Conservation (phyloP, 257 asterid genomes). For the Solanum etuberosum region DNA sequence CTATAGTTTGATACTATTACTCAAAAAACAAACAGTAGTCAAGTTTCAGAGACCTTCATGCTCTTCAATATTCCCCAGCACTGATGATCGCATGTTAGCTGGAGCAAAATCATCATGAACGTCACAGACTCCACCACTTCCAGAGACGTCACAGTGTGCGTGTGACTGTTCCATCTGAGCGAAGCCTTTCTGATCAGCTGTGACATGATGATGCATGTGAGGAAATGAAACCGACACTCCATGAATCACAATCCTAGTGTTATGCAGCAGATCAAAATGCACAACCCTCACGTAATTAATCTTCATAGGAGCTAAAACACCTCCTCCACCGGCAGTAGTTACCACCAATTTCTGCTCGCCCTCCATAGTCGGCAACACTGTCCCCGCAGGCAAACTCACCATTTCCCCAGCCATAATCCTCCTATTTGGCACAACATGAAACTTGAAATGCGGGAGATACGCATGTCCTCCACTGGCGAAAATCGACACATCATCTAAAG, state of each 20-base stretch:
- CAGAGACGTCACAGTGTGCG: conserved; percentile 21
- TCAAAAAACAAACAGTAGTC: neutral
- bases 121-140: conserved; percentile 40
- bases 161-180: conserved; percentile 19
- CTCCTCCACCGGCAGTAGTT: conserved; percentile 56
- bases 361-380: conserved; percentile 46
- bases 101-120: conserved; percentile 28
- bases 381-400: conserved; percentile 33
- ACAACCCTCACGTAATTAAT: conserved; percentile 43
- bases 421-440: conserved; percentile 62
- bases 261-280: conserved; percentile 49
- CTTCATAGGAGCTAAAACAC: conserved; percentile 42
- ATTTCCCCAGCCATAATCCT: conserved; percentile 46
- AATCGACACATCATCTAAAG: conserved; percentile 44
- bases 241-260: conserved; percentile 52
- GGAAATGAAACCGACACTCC: conserved; percentile 51
- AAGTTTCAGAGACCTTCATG: conserved; percentile 29
- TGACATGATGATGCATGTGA: conserved; percentile 31
- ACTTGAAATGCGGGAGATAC: conserved; percentile 43
- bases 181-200: conserved; percentile 5
- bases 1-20: neutral
- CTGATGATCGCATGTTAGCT: conserved; percentile 25
- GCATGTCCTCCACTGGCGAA: conserved; percentile 46
- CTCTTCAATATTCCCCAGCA: conserved; percentile 11
- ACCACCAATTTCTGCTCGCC: conserved; percentile 40